Evolutionary conservation across 768 basidiomycete species (phyloP).

Genomic region (Flagelloscypha sp.): DNA sequence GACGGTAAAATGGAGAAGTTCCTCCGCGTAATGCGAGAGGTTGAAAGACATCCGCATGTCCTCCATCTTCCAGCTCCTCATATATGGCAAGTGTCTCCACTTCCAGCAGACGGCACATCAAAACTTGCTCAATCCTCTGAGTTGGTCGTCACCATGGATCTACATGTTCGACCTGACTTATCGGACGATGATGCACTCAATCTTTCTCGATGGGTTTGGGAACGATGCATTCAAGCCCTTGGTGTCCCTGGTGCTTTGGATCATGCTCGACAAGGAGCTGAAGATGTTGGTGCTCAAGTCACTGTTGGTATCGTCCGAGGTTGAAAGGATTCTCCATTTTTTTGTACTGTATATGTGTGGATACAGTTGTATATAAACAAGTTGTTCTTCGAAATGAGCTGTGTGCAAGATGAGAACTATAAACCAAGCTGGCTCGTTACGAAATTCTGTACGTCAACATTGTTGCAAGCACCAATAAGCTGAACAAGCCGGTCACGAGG

Average conservation of each 20-base stretch:
- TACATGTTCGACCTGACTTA: constrained; percentile 62
- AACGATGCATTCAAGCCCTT: constrained; percentile 50
- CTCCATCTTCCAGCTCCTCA: constrained; percentile 78
- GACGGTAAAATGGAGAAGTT: constrained; percentile 81
- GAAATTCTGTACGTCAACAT: too few relatives aligned
- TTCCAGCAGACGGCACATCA: constrained; percentile 16
- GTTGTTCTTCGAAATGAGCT: too few relatives aligned
- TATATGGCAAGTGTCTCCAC: constrained; percentile 76
- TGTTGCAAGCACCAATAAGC: too few relatives aligned
- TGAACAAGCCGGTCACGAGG: too few relatives aligned
- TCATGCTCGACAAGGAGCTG: too few relatives aligned
- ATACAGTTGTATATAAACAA: too few relatives aligned
- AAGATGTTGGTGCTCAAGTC: too few relatives aligned
- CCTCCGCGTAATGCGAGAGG: constrained; percentile 72
- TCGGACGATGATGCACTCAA: constrained; percentile 63
- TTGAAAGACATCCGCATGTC: constrained; percentile 80
- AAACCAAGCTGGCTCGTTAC: too few relatives aligned
- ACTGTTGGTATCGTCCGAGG: too few relatives aligned
- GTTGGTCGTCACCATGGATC: constrained; percentile 70
- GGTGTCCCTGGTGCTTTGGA: constrained; percentile 26
- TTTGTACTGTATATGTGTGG: too few relatives aligned
- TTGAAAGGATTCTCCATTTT: too few relatives aligned
- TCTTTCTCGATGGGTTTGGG: constrained; percentile 73
- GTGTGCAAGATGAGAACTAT: too few relatives aligned
- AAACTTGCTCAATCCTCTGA: constrained; percentile 14